Percentiles rank a stretch among this genome's conserved stretches.
Evolutionary conservation across 164 flowering plant genomes (phyloP).

Genomic region (Umbilicus rupestris): DNA sequence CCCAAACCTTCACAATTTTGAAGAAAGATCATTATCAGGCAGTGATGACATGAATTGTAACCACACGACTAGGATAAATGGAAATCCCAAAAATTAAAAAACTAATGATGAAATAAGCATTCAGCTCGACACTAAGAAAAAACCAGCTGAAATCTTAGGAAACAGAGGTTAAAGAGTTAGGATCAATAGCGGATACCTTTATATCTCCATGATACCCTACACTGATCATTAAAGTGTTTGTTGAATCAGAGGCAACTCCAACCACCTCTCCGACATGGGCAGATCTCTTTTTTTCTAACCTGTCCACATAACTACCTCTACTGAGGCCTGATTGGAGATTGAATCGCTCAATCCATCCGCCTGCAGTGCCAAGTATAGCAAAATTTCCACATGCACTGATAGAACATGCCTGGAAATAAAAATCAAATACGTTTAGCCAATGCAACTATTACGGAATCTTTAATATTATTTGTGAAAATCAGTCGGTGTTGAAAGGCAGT

Average conservation of each 20-base stretch:
- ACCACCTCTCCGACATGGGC: conserved; percentile 82
- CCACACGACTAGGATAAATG: not conserved
- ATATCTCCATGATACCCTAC: conserved; percentile 89
- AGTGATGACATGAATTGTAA: not conserved
- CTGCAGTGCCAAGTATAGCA: conserved; percentile 84
- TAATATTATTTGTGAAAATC: not conserved
- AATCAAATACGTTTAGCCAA: not conserved
- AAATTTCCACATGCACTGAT: conserved; percentile 96
- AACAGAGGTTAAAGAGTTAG: not conserved
- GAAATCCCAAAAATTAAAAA: not conserved
- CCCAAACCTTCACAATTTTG: conserved; percentile 65
- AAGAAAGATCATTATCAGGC: not conserved
- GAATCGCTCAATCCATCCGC: conserved; percentile 96
- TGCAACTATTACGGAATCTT: not conserved
- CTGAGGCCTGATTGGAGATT: conserved; percentile 96
- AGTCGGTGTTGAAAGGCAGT: not conserved
- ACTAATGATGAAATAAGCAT: not conserved
- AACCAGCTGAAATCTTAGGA: not conserved
- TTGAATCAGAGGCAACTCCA: conserved; percentile 91
- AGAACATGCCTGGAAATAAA: conserved; percentile 52
- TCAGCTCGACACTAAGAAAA: not conserved
- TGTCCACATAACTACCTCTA: conserved; percentile 77
- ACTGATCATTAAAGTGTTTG: conserved; percentile 80
- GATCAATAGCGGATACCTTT: conserved; percentile 42
- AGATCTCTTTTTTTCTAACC: conserved; percentile 30